A percentile compares a stretch with the other conserved stretches of the same genome.
phyloP scores from a whole-genome alignment of 306 rosid genomes.

The Inga leiocalycina region DNA sequence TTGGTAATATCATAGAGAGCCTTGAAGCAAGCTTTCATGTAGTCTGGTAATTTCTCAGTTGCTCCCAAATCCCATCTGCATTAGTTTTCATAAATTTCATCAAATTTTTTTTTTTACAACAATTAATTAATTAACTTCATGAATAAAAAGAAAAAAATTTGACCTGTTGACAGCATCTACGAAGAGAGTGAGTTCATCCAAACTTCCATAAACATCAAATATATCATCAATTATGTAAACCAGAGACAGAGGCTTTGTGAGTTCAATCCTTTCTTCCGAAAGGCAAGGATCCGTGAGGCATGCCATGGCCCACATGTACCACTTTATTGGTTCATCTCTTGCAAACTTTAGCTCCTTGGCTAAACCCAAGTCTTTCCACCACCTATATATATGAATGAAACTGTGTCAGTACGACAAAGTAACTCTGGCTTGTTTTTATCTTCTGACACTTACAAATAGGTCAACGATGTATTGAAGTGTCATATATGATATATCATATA shows the following conservation, averaged over 20 bases:
- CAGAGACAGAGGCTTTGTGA: conserved; percentile 32
- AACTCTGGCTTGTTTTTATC: no score
- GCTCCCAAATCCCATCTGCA: no score
- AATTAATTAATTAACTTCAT: no score
- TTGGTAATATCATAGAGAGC: no score
- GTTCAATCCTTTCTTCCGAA: conserved; percentile 47
- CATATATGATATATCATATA: not conserved
- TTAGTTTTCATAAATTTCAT: no score
- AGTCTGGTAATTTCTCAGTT: no score
- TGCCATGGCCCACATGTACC: conserved; percentile 52
- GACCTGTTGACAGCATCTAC: not conserved
- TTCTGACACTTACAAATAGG: no score
- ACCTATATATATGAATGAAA: not conserved
- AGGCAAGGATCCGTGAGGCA: conserved; percentile 38
- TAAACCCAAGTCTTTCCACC: conserved; percentile 34
- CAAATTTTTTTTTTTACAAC: no score
- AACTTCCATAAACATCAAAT: not conserved
- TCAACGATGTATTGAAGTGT: no score
- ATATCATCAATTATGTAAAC: not conserved
- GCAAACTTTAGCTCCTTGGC: conserved; percentile 36
- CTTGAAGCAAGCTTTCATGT: no score
- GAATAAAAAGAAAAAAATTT: no score
- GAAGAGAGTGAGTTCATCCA: not conserved
- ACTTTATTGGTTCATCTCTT: conserved; percentile 53
- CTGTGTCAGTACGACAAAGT: not conserved